These are phyloP conservation scores for Bipolaris bicolor DNA, from an alignment of 2,329 filamentous ascomycete genomes.

Conservation along the genomic window DNA sequence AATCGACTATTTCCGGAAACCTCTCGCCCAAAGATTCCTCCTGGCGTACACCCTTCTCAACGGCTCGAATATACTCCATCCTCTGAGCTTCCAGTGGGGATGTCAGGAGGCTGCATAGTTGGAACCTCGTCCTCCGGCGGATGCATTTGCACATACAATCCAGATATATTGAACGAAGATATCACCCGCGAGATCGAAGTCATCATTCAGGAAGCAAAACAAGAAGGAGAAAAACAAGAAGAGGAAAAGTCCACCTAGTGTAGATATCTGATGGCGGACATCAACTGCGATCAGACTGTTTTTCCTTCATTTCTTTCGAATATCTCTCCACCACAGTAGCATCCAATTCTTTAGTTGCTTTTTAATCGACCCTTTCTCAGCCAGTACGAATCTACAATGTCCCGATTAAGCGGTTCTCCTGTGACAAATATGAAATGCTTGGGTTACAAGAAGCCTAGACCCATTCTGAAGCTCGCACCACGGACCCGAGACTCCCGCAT, in stretches of 20 bases:
- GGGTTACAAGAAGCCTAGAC: too few relatives aligned
- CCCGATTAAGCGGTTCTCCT: too few relatives aligned
- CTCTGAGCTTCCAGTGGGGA: neutral
- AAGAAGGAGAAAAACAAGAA: neutral
- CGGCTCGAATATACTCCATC: slow-evolving; percentile 3
- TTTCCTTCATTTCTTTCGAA: too few relatives aligned
- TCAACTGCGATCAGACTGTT: too few relatives aligned
- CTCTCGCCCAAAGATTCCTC: neutral
- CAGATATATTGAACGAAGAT: neutral
- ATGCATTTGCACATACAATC: slow-evolving; percentile 7
- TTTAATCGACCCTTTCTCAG: too few relatives aligned
- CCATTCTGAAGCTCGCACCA: too few relatives aligned
- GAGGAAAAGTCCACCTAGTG: neutral
- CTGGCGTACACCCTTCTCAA: neutral
- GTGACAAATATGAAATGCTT: too few relatives aligned
- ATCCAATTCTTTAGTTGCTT: too few relatives aligned
- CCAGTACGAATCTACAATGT: too few relatives aligned
- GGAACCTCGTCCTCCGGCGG: slow-evolving; percentile 11
- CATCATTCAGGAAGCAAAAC: slow-evolving; percentile 1
- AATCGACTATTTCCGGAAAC: neutral
- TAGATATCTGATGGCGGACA: neutral
- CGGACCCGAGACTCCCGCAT: too few relatives aligned
- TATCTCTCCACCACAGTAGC: too few relatives aligned
- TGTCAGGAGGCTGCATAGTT: slow-evolving; percentile 5
- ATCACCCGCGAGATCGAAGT: slow-evolving; percentile 9